These are phyloP conservation scores for Penicillium bialowiezense DNA, from an alignment of 495 filamentous ascomycete genomes.

Conservation along the genomic window DNA sequence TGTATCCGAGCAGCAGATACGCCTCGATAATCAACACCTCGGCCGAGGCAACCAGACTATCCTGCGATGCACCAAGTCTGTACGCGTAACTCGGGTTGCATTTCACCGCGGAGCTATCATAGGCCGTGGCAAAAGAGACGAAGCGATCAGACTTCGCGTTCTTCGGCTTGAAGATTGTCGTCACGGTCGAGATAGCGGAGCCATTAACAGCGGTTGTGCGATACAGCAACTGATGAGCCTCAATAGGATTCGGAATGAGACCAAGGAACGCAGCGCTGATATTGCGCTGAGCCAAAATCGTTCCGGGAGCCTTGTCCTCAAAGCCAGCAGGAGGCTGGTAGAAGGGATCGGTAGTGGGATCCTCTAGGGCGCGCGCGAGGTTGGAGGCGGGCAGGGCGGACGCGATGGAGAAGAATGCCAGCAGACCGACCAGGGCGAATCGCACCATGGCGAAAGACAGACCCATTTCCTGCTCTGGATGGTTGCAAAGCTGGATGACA, in stretches of 20 bases:
- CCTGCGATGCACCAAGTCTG: constrained; percentile 21
- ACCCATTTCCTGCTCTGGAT: constrained; percentile 1
- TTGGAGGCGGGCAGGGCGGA: constrained; percentile 13
- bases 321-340: constrained; percentile 32
- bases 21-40: constrained; percentile 28
- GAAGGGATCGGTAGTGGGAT: constrained; percentile 30
- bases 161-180: constrained; percentile 33
- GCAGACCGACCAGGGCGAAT: constrained; percentile 13
- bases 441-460: constrained; percentile 11
- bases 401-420: constrained; percentile 15
- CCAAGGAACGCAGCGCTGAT: constrained; percentile 29
- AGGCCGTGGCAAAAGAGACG: constrained; percentile 33
- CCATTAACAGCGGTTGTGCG: constrained; percentile 32
- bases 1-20: constrained; percentile 29
- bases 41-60: constrained; percentile 26
- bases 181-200: constrained; percentile 32
- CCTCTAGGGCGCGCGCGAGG: constrained; percentile 5
- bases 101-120: constrained; percentile 28
- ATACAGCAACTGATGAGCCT: constrained; percentile 28
- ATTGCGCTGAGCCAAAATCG: constrained; percentile 25
- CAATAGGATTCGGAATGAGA: constrained; percentile 26
- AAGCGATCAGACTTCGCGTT: constrained; percentile 29
- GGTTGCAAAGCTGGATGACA: not conserved
- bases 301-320: constrained; percentile 21
- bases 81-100: constrained; percentile 37